phyloP scores from a whole-genome alignment of 1,284 basidiomycete species.

The Takashimella tepidaria region DNA sequence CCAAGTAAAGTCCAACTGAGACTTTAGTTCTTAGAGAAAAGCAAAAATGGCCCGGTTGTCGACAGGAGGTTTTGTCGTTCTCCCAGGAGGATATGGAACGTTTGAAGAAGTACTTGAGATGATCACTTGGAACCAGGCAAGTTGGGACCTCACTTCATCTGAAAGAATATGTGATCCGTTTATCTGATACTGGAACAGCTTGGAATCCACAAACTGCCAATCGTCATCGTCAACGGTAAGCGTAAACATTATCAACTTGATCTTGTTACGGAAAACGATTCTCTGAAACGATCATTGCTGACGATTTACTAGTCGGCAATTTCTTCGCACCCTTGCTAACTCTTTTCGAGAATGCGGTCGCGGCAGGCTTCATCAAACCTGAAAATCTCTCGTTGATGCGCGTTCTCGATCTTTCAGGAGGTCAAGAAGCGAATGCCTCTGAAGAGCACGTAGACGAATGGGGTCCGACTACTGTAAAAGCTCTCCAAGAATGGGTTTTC shows the following conservation, averaged over 20 bases:
- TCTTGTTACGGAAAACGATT: not conserved
- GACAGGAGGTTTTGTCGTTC: slow-evolving; percentile 68
- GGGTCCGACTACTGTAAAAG: slow-evolving; percentile 65
- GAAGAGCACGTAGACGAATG: slow-evolving; percentile 57
- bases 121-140: slow-evolving; percentile 65
- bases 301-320: slow-evolving; percentile 53
- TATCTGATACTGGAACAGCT: slow-evolving; percentile 56
- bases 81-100: slow-evolving; percentile 88
- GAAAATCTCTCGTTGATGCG: slow-evolving; percentile 58
- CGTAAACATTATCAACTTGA: not conserved
- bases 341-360: slow-evolving; percentile 62
- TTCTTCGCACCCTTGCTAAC: slow-evolving; percentile 75
- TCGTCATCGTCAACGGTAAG: slow-evolving; percentile 66
- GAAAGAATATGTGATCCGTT: no score
- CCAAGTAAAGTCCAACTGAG: no score
- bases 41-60: slow-evolving; percentile 75
- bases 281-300: not conserved
- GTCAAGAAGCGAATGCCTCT: slow-evolving; percentile 54
- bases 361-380: slow-evolving; percentile 68
- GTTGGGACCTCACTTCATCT: slow-evolving; percentile 1
- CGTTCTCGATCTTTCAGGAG: slow-evolving; percentile 66
- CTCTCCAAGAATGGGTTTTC: slow-evolving; percentile 60
- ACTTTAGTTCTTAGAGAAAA: no score
- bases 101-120: slow-evolving; percentile 92
- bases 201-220: slow-evolving; percentile 74